phyloP scores from a whole-genome alignment of 148 eudicot genomes.

The Rhododendron simsii region DNA sequence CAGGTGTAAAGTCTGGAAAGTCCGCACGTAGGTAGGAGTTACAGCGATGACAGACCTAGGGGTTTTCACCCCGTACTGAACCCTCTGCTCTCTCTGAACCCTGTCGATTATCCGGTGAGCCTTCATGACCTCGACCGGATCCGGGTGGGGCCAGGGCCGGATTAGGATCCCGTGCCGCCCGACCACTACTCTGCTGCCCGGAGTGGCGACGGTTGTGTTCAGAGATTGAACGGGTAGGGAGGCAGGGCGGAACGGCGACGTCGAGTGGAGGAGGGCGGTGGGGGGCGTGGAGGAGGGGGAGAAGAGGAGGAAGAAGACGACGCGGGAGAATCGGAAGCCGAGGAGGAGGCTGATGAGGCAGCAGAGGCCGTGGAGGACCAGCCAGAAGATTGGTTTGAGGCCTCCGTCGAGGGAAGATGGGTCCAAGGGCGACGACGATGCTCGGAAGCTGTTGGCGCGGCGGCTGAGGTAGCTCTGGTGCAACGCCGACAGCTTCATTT shows the following conservation, averaged over 20 bases:
- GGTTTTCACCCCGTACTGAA: slow-evolving; percentile 72
- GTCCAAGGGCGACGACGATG: slow-evolving; percentile 23
- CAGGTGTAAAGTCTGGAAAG: slow-evolving; percentile 84
- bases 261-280: slow-evolving; percentile 11
- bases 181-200: slow-evolving; percentile 65
- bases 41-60: slow-evolving; percentile 65
- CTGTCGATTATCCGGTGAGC: slow-evolving; percentile 77
- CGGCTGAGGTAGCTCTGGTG: slow-evolving; percentile 56
- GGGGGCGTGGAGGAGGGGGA: slow-evolving; percentile 31
- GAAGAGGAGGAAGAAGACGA: slow-evolving; percentile 59
- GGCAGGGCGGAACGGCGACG: background rate
- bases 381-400: slow-evolving; percentile 62
- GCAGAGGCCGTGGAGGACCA: slow-evolving; percentile 58
- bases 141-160: slow-evolving; percentile 98
- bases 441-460: slow-evolving; percentile 59
- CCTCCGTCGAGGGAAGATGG: slow-evolving; percentile 24
- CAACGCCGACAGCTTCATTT: slow-evolving; percentile 66
- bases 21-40: slow-evolving; percentile 84
- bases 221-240: slow-evolving; percentile 12
- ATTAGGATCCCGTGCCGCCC: slow-evolving; percentile 90
- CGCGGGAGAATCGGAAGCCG: slow-evolving; percentile 89
- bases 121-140: slow-evolving; percentile 73
- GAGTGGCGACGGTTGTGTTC: slow-evolving; percentile 24
- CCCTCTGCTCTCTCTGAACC: slow-evolving; percentile 87
- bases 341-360: slow-evolving; percentile 70